Conservation (phyloP, 148 eudicot genomes). For the Rhododendron henanense region DNA sequence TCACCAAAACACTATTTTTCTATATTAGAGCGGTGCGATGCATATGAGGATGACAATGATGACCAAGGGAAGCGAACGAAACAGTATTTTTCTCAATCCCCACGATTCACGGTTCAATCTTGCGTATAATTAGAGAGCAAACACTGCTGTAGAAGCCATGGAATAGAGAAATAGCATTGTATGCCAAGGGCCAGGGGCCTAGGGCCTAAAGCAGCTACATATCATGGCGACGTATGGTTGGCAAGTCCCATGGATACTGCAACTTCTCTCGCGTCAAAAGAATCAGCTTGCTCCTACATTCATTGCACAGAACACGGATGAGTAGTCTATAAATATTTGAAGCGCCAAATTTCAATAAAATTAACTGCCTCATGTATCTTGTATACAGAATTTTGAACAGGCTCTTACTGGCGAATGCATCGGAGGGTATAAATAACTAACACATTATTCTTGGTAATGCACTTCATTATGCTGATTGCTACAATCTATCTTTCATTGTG, state of each 20-base stretch:
- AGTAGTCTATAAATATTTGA: background rate
- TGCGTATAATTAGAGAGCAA: background rate
- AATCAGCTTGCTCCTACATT: conserved; percentile 49
- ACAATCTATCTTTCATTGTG: background rate
- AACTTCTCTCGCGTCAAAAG: conserved; percentile 35
- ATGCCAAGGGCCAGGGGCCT: background rate
- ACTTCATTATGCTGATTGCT: background rate
- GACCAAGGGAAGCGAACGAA: background rate
- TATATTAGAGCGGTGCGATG: too few species aligned
- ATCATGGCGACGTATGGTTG: conserved; percentile 32
- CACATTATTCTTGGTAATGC: background rate
- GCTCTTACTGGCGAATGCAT: background rate
- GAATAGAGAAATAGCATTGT: background rate
- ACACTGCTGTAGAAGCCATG: background rate
- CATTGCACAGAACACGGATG: conserved; percentile 12
- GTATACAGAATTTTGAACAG: background rate
- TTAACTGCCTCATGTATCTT: background rate
- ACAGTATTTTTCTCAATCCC: too few species aligned
- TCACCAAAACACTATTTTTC: too few species aligned
- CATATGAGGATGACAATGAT: background rate
- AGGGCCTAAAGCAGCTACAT: background rate
- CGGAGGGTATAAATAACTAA: background rate
- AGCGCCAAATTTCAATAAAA: background rate
- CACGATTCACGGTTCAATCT: background rate
- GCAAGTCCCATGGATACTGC: conserved; percentile 47